A percentile compares a stretch with the other conserved stretches of the same genome.
Conservation (phyloP, 1,139 yeast genomes). For the Protomyces inouyei region DNA sequence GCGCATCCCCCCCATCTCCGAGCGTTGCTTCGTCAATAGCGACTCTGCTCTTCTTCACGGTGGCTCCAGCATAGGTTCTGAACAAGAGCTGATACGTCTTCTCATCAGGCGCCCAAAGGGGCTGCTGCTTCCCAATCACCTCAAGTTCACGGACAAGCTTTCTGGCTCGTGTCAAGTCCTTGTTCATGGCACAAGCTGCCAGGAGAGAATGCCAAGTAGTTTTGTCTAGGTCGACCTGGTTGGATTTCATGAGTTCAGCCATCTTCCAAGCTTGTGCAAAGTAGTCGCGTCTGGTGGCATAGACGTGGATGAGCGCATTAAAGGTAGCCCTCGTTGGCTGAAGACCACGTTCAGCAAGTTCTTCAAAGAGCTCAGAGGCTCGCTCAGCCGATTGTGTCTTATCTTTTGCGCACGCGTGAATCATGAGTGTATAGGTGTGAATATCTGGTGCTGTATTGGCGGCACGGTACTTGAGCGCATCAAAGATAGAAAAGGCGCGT, state of each 20-base stretch:
- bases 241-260: conserved; percentile 21
- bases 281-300: conserved; percentile 26
- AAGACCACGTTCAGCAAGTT: conserved; percentile 21
- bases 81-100: conserved; percentile 24
- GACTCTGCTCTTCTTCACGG: not conserved
- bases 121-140: not conserved
- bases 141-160: conserved; percentile 15
- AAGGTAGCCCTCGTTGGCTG: conserved; percentile 26
- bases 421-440: conserved; percentile 28
- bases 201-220: conserved; percentile 25
- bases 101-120: conserved; percentile 14
- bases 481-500: conserved; percentile 26
- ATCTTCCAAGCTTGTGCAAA: conserved; percentile 28
- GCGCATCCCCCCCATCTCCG: not conserved
- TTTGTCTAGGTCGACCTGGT: conserved; percentile 17
- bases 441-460: conserved; percentile 24
- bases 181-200: conserved; percentile 11
- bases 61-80: conserved; percentile 26
- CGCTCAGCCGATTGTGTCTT: conserved; percentile 25
- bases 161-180: conserved; percentile 24
- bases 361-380: conserved; percentile 27
- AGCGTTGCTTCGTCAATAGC: not conserved
- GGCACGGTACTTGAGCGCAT: conserved; percentile 24
- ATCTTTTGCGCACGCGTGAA: conserved; percentile 25
- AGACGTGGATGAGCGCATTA: conserved; percentile 28